Evolutionary conservation across 2,329 filamentous ascomycete genomes (phyloP), one percentile per base, ranked within the genome.

Genomic region (Blastomyces gilchristii): DNA sequence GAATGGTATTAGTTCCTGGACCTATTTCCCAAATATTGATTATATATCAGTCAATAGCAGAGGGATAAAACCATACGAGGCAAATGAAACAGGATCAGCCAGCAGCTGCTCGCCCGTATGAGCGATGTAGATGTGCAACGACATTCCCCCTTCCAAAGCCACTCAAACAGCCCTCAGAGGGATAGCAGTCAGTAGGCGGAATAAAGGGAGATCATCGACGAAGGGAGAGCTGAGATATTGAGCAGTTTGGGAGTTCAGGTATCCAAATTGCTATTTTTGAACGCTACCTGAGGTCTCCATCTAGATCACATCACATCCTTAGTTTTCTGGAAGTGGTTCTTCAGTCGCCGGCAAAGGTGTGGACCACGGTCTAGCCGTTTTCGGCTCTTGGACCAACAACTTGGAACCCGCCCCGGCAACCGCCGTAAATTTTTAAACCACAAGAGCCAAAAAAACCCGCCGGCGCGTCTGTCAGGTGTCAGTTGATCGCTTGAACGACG

Each of bases 51-150:
- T 66, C 41, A 61, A 28, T 58, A 18, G 64, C n/a, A 41, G 39
- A 39, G 50, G 41, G 45, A 45, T 45, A 34, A 12, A 62, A 63
- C 80, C 85, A 70, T 80, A 91, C 88, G 87, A 88, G 69, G 83
- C 82, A 77, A 93, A 89, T 73, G 86, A 84, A 67, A 86, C 82
- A 68, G 87, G 85, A 78, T 96, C 90, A 75, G 89, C 84, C 75
- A 87, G 83, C 74, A 96, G 83, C 78, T 88, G 87, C 82, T 91
- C 87, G 81, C 93, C 93, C 77, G 89, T 91, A 80, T 96, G 92
- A 83, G 91, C 91, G 74, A 96, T 87, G 81, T 91, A 90, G 78
- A 96, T 87, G 80, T 90, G 86, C 75, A 93, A 85, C 80, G 90
- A 89, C 91, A 96, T 96, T 78, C 81, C 84, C 78, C 71, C 69